These are phyloP conservation scores for Begonia fuchsioides DNA, from an alignment of 306 rosid genomes.

Conservation along the genomic window DNA sequence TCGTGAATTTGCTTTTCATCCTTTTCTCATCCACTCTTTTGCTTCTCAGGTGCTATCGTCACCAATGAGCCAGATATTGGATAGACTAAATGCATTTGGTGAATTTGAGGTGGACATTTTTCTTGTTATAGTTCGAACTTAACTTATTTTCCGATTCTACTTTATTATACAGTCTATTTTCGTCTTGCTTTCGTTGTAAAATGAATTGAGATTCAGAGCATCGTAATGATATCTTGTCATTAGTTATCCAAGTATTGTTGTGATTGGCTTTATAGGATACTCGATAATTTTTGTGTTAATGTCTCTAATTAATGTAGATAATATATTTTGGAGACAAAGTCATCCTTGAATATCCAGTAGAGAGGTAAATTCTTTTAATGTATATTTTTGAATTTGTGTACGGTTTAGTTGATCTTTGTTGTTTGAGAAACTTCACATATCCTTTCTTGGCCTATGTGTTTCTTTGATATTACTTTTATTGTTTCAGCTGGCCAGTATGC, in stretches of 20 bases:
- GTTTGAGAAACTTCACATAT: no score
- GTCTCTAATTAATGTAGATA: slow-evolving; percentile 26
- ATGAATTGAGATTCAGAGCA: not conserved
- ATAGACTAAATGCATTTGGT: slow-evolving; percentile 73
- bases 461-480: slow-evolving; percentile 5
- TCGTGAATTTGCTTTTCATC: slow-evolving; percentile 7
- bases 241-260: not conserved
- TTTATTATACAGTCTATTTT: slow-evolving; percentile 5
- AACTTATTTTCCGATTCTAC: not conserved
- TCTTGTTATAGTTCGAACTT: not conserved
- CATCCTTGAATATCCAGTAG: slow-evolving; percentile 79
- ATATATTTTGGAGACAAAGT: slow-evolving; percentile 75
- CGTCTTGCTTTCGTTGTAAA: slow-evolving; percentile 2
- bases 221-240: no score
- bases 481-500: slow-evolving; percentile 93
- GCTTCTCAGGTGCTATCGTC: slow-evolving; percentile 58
- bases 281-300: slow-evolving; percentile 5
- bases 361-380: slow-evolving; percentile 39
- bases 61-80: slow-evolving; percentile 88
- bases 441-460: not conserved
- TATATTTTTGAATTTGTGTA: slow-evolving; percentile 1
- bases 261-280: not conserved
- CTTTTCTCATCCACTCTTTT: slow-evolving; percentile 11
- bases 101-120: slow-evolving; percentile 68
- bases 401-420: no score